Evolutionary conservation across 495 filamentous ascomycete genomes (phyloP).

Genomic region (Penicillium psychrofluorescens): DNA sequence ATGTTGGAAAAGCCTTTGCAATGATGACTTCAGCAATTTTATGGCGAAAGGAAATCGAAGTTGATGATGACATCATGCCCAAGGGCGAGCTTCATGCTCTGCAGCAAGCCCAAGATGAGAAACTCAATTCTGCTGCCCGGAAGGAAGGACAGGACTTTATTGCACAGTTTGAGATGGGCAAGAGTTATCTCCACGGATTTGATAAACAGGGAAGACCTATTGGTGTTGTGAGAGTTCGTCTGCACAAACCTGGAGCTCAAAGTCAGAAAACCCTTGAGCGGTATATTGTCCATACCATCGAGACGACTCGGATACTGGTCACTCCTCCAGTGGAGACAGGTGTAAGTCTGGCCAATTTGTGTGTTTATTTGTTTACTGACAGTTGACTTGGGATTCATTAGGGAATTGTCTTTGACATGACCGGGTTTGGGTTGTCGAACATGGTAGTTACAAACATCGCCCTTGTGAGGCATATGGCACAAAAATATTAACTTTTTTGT

Average conservation of each 20-base stretch:
- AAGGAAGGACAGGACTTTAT: conserved; percentile 74
- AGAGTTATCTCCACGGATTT: conserved; percentile 79
- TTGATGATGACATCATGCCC: conserved; percentile 73
- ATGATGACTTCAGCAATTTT: conserved; percentile 89
- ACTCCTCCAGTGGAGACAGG: conserved; percentile 75
- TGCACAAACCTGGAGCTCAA: conserved; percentile 81
- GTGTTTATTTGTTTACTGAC: neutral
- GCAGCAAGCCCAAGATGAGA: conserved; percentile 42
- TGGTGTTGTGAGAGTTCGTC: conserved; percentile 67
- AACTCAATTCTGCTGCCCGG: conserved; percentile 42
- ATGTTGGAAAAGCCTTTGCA: conserved; percentile 77
- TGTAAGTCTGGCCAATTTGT: conserved; percentile 42
- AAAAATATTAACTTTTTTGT: neutral
- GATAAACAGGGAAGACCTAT: conserved; percentile 81
- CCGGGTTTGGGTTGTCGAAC: conserved; percentile 81
- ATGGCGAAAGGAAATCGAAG: conserved; percentile 78
- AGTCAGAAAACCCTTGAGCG: conserved; percentile 70
- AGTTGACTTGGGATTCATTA: conserved; percentile 19
- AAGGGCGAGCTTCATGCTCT: conserved; percentile 65
- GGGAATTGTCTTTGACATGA: conserved; percentile 91
- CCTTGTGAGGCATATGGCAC: neutral
- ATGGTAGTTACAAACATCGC: conserved; percentile 52
- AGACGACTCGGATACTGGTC: conserved; percentile 74
- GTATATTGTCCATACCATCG: conserved; percentile 89
- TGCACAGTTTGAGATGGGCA: conserved; percentile 78